phyloP scores from a whole-genome alignment of 148 eudicot genomes.

The Rhododendron vialii region DNA sequence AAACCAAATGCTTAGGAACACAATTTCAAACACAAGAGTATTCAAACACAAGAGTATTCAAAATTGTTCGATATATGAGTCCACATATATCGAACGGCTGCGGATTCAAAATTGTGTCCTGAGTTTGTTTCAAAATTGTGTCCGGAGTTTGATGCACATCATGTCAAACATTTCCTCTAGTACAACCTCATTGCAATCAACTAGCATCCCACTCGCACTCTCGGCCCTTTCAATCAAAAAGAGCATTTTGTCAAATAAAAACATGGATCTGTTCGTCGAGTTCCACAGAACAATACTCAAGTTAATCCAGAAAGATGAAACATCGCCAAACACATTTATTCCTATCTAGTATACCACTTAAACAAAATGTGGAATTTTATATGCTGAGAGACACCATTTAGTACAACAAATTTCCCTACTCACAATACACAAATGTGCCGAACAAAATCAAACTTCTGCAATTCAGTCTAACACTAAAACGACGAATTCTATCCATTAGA shows the following conservation, averaged over 20 bases:
- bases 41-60: neutral
- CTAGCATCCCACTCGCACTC: neutral
- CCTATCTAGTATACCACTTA: neutral
- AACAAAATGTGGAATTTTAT: neutral
- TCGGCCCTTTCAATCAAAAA: neutral
- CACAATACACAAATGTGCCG: neutral
- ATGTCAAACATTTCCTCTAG: neutral
- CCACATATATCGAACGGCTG: neutral
- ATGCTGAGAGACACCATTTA: neutral
- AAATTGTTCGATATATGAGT: neutral
- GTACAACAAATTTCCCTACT: neutral
- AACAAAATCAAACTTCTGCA: neutral
- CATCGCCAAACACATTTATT: neutral
- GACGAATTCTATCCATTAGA: neutral
- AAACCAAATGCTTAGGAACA: neutral
- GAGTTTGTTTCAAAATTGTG: neutral
- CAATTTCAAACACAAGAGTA: neutral
- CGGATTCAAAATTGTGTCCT: neutral
- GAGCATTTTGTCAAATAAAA: neutral
- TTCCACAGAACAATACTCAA: neutral
- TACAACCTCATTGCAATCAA: neutral
- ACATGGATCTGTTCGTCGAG: neutral
- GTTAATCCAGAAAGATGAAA: neutral
- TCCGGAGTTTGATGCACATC: neutral
- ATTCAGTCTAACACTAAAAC: neutral